Percentiles rank a stretch among this genome's conserved stretches.
Evolutionary conservation across 1,284 basidiomycete species (phyloP).

Genomic region (Rhodotorula sp.): DNA sequence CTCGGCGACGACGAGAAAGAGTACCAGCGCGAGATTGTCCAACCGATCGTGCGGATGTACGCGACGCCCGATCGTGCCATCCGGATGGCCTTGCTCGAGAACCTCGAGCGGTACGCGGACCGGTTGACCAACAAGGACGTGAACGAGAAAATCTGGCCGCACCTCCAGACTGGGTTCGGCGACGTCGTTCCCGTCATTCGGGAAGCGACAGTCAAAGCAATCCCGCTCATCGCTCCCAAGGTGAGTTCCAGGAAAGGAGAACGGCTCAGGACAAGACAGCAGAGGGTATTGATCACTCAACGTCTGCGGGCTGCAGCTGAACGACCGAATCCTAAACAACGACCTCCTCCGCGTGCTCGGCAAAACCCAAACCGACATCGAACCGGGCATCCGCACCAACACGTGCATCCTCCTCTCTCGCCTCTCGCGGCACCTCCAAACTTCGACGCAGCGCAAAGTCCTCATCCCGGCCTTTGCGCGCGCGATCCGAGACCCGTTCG

Average conservation of each 20-base stretch:
- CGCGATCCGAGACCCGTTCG: slow-evolving; percentile 85
- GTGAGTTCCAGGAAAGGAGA: slow-evolving; percentile 50
- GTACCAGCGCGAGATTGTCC: slow-evolving; percentile 67
- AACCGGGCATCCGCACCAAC: slow-evolving; percentile 94
- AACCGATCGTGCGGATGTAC: slow-evolving; percentile 77
- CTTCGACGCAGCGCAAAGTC: slow-evolving; percentile 89
- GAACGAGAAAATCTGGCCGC: slow-evolving; percentile 85
- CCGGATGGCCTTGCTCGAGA: slow-evolving; percentile 87
- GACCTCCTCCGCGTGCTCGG: slow-evolving; percentile 90
- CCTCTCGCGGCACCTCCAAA: slow-evolving; percentile 76
- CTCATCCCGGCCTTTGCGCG: slow-evolving; percentile 91
- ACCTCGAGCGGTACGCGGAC: slow-evolving; percentile 77
- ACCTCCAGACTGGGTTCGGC: slow-evolving; percentile 90
- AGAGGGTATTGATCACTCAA: neutral
- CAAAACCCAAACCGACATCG: slow-evolving; percentile 85
- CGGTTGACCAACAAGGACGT: slow-evolving; percentile 82
- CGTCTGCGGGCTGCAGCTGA: slow-evolving; percentile 58
- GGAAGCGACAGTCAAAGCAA: slow-evolving; percentile 88
- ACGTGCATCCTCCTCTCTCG: slow-evolving; percentile 94
- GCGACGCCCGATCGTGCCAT: slow-evolving; percentile 86
- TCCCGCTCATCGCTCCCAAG: slow-evolving; percentile 80
- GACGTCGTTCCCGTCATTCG: slow-evolving; percentile 91
- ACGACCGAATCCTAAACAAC: slow-evolving; percentile 91
- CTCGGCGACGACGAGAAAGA: slow-evolving; percentile 70
- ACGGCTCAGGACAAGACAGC: neutral